Base-by-base conservation (phyloP, 2,329 filamentous ascomycete species). In the Blumeria hordei region DNA sequence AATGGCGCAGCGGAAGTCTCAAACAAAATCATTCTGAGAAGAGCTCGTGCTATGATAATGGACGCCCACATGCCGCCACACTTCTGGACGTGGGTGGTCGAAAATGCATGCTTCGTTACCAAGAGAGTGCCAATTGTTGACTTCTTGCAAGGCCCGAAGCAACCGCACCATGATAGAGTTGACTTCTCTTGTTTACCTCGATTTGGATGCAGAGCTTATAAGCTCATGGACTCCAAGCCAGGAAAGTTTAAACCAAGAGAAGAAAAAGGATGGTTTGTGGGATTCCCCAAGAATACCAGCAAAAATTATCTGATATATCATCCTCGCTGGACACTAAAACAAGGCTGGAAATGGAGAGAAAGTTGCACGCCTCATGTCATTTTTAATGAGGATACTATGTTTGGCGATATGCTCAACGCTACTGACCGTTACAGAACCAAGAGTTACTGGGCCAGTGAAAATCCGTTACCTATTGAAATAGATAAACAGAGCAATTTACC, bases 241-340 rank as follows among this genome's bases (percentile, higher is more conserved):
- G 49, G 33, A 52, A 52, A 52, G 32, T 52, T 52, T 21, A 28
- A 52, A 10, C 7, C 28, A 9, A 52, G 49, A 52, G 49, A 2
- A 52, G 49, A 52, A 21, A 52, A 35, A 16, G 32, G 49, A 36
- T 52, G 49, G 33, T 52, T 52, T 21, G 16, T 52, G n/a, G 49
- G 33, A 52, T 52, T 52, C 33, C 49, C 32, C 35, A 37, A 52
- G 9, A 52, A 52, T 36, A 52, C 32, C 18, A 37, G 4, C 49
- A 52, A 52, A 21, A 52, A 52, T 9, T 52, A 35, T 16, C 36
- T 52, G 18, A 52, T 36, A 16, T 52, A 52, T 16, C 49, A 52
- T 37, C 49, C 49, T 8, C 49, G 35, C 28, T 52, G 49, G 49
- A 52, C 49, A 37, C 28, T 28, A 2, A 36, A 36, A 14, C 33